Percentiles rank a stretch among this genome's conserved stretches.
Conservation (phyloP, 2,329 filamentous ascomycete species). For the Paecilomyces sp. region DNA sequence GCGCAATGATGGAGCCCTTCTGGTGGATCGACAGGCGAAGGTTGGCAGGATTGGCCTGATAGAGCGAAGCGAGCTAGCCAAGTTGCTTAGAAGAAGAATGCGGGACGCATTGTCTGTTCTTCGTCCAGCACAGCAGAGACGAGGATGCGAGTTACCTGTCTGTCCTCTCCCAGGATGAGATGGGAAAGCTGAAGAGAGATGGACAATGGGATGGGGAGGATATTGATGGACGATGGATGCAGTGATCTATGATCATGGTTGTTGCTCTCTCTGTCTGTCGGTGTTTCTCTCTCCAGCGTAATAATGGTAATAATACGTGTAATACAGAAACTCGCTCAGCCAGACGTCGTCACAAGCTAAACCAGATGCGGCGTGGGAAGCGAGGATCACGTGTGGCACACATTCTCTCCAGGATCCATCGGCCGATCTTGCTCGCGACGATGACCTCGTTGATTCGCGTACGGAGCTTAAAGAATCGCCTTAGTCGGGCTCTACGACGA, state of each 20-base stretch:
- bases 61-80: neutral
- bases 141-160: constrained; percentile 7
- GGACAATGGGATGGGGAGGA: neutral
- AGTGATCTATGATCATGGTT: neutral
- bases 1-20: neutral
- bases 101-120: neutral
- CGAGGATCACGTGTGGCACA: neutral
- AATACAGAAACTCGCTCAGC: too few species aligned
- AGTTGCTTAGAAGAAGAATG: neutral
- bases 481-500: neutral
- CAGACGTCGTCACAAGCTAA: neutral
- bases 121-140: constrained; percentile 2
- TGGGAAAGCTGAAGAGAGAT: neutral
- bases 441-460: neutral
- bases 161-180: neutral
- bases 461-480: neutral
- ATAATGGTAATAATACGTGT: too few species aligned
- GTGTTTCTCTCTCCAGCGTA: neutral
- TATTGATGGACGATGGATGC: neutral
- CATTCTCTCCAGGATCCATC: neutral
- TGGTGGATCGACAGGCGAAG: neutral
- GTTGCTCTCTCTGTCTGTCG: neutral
- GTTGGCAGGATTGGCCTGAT: neutral
- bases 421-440: neutral
- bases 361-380: neutral